Conservation (phyloP, 2,329 filamentous ascomycete species). For the Sphaerulina vaccinii region DNA sequence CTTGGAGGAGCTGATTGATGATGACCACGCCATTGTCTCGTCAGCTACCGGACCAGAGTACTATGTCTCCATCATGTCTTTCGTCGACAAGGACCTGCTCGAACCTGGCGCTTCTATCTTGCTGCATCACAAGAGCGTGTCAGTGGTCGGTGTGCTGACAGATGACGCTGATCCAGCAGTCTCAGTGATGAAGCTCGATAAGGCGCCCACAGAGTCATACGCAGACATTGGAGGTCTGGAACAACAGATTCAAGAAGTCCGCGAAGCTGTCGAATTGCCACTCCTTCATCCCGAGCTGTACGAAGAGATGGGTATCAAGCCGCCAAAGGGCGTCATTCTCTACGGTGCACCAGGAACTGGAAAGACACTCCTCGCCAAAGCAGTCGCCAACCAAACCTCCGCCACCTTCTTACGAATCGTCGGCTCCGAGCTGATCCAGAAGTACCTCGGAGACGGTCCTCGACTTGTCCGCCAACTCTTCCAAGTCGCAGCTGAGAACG, state of each 20-base stretch:
- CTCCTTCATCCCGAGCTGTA: conserved; percentile 94
- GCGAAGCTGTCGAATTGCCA: conserved; percentile 94
- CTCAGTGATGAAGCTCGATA: conserved; percentile 98
- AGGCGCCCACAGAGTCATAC: conserved; percentile 96
- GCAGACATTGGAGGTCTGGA: conserved; percentile 97
- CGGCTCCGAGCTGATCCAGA: conserved; percentile 95
- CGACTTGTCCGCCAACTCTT: conserved; percentile 93
- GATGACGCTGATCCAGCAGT: conserved; percentile 95
- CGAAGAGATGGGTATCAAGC: conserved; percentile 99
- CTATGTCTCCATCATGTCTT: conserved; percentile 99
- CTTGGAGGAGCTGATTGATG: conserved; percentile 97
- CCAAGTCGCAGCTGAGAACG: conserved; percentile 92
- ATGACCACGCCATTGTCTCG: conserved; percentile 97
- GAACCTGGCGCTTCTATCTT: conserved; percentile 95
- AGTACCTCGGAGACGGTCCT: conserved; percentile 95
- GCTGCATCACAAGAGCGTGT: conserved; percentile 95
- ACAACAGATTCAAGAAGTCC: conserved; percentile 92
- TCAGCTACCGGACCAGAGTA: conserved; percentile 97
- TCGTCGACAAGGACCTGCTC: conserved; percentile 96
- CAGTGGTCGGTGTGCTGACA: conserved; percentile 93
- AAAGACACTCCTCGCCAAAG: conserved; percentile 93
- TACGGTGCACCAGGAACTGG: conserved; percentile 96
- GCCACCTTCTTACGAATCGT: conserved; percentile 97
- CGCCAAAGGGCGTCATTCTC: conserved; percentile 97
- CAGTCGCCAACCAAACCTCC: conserved; percentile 97